Percentiles rank a stretch among this genome's conserved stretches.
phyloP scores from a whole-genome alignment of 2,329 filamentous ascomycete species.

The Clonostachys rhizophaga region DNA sequence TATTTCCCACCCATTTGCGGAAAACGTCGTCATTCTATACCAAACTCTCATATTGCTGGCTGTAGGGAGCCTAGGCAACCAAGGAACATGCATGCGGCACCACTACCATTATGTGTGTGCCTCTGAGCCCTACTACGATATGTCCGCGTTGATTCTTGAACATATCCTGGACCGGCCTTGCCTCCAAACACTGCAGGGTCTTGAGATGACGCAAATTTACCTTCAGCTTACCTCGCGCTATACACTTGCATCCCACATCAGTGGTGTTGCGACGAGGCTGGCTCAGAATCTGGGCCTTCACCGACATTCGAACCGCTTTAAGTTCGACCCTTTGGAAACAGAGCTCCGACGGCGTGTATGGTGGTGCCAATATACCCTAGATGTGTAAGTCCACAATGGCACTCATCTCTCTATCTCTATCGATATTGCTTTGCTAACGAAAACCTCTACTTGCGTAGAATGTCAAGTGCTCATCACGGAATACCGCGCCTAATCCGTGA shows the following conservation, averaged over 20 bases:
- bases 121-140: constrained; percentile 11
- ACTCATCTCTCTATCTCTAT: neutral
- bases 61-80: constrained; percentile 8
- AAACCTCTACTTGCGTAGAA: constrained; percentile 9
- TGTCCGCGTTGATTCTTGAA: constrained; percentile 8
- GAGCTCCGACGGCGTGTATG: constrained; percentile 13
- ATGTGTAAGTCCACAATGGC: constrained; percentile 7
- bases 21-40: constrained; percentile 4
- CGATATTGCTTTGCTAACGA: neutral
- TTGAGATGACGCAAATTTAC: constrained; percentile 14
- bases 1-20: neutral
- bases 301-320: constrained; percentile 15
- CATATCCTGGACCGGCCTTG: constrained; percentile 8
- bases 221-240: constrained; percentile 12
- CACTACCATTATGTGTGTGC: constrained; percentile 12
- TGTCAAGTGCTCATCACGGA: constrained; percentile 15
- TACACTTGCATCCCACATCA: constrained; percentile 11
- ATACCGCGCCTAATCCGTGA: constrained; percentile 16
- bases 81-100: constrained; percentile 2
- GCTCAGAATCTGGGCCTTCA: constrained; percentile 15
- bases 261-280: constrained; percentile 12
- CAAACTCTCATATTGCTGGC: constrained; percentile 11
- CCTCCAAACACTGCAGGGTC: constrained; percentile 10
- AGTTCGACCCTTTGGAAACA: constrained; percentile 15
- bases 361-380: constrained; percentile 17